Conservation (phyloP, 257 asterid genomes). For the Ligustrum vulgare region DNA sequence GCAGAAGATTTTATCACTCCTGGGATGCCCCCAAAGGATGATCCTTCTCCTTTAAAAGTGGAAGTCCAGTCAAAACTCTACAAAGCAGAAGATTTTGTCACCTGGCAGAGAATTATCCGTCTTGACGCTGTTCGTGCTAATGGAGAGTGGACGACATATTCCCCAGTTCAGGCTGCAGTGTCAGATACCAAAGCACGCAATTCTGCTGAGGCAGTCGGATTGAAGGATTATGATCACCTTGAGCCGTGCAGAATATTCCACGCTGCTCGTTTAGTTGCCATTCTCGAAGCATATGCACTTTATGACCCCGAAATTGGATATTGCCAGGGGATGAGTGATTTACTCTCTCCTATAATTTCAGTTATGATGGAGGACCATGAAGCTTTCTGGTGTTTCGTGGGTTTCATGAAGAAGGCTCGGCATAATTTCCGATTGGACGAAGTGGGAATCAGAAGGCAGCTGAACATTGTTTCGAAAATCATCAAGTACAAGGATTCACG, state of each 20-base stretch:
- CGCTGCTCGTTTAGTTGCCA: slow-evolving; percentile 80
- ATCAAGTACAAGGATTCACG: slow-evolving; percentile 79
- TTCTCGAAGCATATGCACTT: slow-evolving; percentile 86
- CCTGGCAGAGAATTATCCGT: slow-evolving; percentile 88
- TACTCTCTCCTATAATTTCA: slow-evolving; percentile 74
- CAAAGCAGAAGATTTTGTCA: slow-evolving; percentile 61
- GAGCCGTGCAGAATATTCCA: slow-evolving; percentile 69
- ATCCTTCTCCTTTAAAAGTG: slow-evolving; percentile 38
- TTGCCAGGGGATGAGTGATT: slow-evolving; percentile 97
- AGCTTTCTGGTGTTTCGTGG: slow-evolving; percentile 97
- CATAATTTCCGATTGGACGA: slow-evolving; percentile 91
- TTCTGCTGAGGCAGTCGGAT: slow-evolving; percentile 69
- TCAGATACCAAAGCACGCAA: slow-evolving; percentile 57
- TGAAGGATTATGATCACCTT: slow-evolving; percentile 80
- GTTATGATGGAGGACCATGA: slow-evolving; percentile 83
- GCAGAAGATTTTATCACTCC: slow-evolving; percentile 61
- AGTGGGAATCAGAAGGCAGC: slow-evolving; percentile 79
- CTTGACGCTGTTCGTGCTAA: slow-evolving; percentile 85
- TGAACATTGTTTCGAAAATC: slow-evolving; percentile 70
- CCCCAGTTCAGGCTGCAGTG: slow-evolving; percentile 54
- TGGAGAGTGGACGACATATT: slow-evolving; percentile 70
- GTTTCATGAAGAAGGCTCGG: slow-evolving; percentile 90
- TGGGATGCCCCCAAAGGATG: slow-evolving; percentile 28
- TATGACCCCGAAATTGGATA: slow-evolving; percentile 87
- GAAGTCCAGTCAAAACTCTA: slow-evolving; percentile 55